Base-by-base conservation (phyloP, 371 early-diverging fungal species). In the Mortierella polycephala region DNA sequence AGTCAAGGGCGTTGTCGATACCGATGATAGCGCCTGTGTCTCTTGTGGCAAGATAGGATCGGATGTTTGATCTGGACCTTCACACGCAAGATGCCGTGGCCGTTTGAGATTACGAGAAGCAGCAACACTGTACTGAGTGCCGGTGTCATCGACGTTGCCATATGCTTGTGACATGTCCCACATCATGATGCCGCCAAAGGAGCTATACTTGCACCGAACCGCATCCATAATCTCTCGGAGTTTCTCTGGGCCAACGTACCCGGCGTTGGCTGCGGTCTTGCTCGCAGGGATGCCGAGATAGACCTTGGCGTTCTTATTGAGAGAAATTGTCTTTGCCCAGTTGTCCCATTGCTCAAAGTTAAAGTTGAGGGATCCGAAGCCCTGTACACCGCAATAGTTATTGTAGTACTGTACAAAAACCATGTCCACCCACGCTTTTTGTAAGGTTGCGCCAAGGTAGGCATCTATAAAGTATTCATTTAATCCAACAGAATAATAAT, bases 381-480 rank as follows among this genome's bases (percentile, higher is more conserved):
- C 75, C 30, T 86, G 82, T 12, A 83, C 68, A 7, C 89, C 86
- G 51, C 91, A 91, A 60, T 83, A 89, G 67, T 91, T 91, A 83
- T 93, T 93, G 83, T 93, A 92, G 67, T 90, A 92, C 77, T 92
- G 93, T 13, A 92, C 89, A 61, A 74, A 87, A 37, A 92, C 85
- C 73, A 75, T 64, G 42, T 82, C 83, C 7, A 82, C 56, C 67
- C 69, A 70, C 14, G 74, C 73, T 7, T 60, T 18, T 16, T 79
- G 71, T 11, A 82, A 50, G 0, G 73, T 67, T 6, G 21, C 47
- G 3, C 75, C 71, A 1, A 82, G 57, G 59, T 74, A 74, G 5
- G 64, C 57, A 50, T 82, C 79, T 69, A 30, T 54, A 5, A 8
- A 14, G 10, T 18, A 23, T 30, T 30, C 30, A 30, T 30, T 30